phyloP scores from a whole-genome alignment of 768 basidiomycete genomes.

The Leccinum pellstonianum region DNA sequence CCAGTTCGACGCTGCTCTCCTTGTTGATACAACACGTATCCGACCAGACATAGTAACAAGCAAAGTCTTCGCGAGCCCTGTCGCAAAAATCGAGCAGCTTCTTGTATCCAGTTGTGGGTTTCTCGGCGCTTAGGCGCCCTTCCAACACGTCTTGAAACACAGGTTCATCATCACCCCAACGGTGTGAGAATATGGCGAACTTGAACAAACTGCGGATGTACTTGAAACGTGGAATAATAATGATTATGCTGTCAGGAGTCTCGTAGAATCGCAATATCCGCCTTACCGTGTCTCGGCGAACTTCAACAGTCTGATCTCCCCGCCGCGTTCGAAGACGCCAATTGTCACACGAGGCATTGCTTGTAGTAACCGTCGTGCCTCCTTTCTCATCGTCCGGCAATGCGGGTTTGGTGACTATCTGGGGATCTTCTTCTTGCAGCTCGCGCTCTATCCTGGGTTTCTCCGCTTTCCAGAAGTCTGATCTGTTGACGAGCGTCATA shows the following conservation, averaged over 20 bases:
- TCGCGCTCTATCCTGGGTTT: constrained; percentile 3
- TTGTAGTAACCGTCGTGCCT: neutral
- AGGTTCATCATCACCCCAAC: constrained; percentile 23
- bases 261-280: neutral
- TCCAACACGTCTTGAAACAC: constrained; percentile 10
- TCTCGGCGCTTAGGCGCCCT: neutral
- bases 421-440: neutral
- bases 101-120: constrained; percentile 12
- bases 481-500: constrained; percentile 14
- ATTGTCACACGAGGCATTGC: neutral
- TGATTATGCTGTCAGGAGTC: neutral
- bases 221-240: constrained; percentile 5
- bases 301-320: neutral
- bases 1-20: constrained; percentile 30
- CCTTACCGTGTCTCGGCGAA: constrained; percentile 4
- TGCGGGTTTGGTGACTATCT: neutral
- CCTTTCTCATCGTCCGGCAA: neutral
- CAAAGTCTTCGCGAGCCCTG: constrained; percentile 15
- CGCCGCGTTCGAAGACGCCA: neutral
- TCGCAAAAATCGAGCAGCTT: constrained; percentile 20
- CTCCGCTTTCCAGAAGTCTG: constrained; percentile 15
- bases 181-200: constrained; percentile 22
- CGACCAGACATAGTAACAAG: constrained; percentile 25
- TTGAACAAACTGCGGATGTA: constrained; percentile 15
- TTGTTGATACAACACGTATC: constrained; percentile 27